A percentile compares a stretch with the other conserved stretches of the same genome.
Conservation (phyloP, 768 basidiomycete species). For the Ephemerocybe angulata region DNA sequence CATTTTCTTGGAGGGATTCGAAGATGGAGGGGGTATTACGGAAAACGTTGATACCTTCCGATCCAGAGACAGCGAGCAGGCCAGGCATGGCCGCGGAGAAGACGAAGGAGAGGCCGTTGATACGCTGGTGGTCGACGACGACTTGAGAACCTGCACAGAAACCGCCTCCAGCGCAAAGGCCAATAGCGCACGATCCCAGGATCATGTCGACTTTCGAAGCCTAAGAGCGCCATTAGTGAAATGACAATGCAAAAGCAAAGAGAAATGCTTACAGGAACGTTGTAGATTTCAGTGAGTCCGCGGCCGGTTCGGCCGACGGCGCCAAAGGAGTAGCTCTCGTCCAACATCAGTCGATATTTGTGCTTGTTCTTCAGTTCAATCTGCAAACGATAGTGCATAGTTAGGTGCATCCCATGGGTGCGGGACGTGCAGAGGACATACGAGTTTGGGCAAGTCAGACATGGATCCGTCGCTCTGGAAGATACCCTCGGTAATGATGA, state of each 20-base stretch:
- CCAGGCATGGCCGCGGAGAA: conserved; percentile 95
- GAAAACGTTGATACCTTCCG: conserved; percentile 80
- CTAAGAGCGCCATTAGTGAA: conserved; percentile 31
- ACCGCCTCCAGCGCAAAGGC: conserved; percentile 81
- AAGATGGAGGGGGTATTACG: conserved; percentile 74
- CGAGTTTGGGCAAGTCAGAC: conserved; percentile 88
- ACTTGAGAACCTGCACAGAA: conserved; percentile 89
- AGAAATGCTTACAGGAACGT: conserved; percentile 68
- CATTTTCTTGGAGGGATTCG: conserved; percentile 74
- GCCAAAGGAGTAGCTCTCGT: conserved; percentile 93
- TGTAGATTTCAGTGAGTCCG: conserved; percentile 91
- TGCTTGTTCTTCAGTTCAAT: conserved; percentile 93
- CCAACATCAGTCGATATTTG: conserved; percentile 93
- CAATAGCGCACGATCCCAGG: conserved; percentile 84
- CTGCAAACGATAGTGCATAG: conserved; percentile 33
- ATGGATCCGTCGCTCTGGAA: conserved; percentile 94
- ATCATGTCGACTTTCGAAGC: conserved; percentile 91
- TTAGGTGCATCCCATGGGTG: neutral
- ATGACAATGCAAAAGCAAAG: neutral
- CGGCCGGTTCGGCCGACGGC: conserved; percentile 90
- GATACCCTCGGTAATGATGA: conserved; percentile 96
- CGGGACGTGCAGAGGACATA: conserved; percentile 37
- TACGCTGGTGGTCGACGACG: conserved; percentile 92
- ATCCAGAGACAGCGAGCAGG: conserved; percentile 82
- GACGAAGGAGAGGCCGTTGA: conserved; percentile 93